Evolutionary conservation across 352 stramenopile genomes (phyloP).

Genomic region (Globisporangium splendens): DNA sequence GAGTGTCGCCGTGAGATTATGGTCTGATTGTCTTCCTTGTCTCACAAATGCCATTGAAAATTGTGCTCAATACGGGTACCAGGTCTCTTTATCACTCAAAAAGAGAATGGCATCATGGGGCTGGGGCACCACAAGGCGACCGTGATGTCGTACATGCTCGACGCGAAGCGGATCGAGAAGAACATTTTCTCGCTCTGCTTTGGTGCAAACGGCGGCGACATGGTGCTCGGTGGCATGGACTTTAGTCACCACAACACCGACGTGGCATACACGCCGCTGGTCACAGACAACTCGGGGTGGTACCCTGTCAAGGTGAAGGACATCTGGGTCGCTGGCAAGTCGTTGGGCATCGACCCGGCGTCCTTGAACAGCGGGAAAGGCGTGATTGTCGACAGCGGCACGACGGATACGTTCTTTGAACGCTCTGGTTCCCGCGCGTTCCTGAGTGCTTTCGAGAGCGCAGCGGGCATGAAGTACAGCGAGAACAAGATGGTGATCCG

Average conservation of each 20-base stretch:
- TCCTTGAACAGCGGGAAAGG: conserved; percentile 69
- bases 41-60: too few species aligned
- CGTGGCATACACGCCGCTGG: conserved; percentile 64
- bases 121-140: conserved; percentile 63
- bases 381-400: conserved; percentile 84
- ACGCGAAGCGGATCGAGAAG: conserved; percentile 42
- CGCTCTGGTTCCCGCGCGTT: conserved; percentile 45
- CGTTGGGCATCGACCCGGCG: conserved; percentile 33
- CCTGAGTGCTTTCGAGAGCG: conserved; percentile 38
- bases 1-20: too few species aligned
- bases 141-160: conserved; percentile 69
- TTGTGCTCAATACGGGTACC: too few species aligned
- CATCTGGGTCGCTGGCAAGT: conserved; percentile 52
- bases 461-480: conserved; percentile 49
- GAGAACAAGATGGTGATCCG: conserved; percentile 53
- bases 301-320: conserved; percentile 85
- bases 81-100: conserved; percentile 75
- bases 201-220: conserved; percentile 46
- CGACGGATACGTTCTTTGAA: conserved; percentile 83
- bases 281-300: conserved; percentile 43
- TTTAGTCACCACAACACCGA: conserved; percentile 62
- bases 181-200: conserved; percentile 87
- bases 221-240: conserved; percentile 81
- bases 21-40: too few species aligned
- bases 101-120: conserved; percentile 90